Evolutionary conservation across 306 rosid species (phyloP).

Genomic region (Trifolium fragiferum): DNA sequence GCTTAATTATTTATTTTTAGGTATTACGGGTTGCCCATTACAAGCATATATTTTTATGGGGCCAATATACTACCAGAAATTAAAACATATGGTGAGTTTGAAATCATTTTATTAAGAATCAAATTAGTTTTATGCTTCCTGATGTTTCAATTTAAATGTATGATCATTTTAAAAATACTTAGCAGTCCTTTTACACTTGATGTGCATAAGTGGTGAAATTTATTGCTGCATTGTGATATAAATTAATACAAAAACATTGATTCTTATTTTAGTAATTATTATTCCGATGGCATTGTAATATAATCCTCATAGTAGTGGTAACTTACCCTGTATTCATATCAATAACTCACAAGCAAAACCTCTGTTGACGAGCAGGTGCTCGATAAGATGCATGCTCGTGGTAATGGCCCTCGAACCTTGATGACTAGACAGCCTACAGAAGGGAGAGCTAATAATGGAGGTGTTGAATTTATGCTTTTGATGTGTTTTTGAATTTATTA

Average conservation of each 20-base stretch:
- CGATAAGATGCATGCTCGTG: constrained; percentile 99
- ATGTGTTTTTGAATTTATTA: constrained; percentile 9
- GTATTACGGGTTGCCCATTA: constrained; percentile 92
- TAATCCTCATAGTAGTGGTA: not conserved
- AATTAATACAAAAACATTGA: not conserved
- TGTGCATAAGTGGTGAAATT: constrained; percentile 21
- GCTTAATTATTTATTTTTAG: constrained; percentile 50
- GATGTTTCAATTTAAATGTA: not conserved
- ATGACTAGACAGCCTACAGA: constrained; percentile 94
- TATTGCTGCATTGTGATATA: not conserved
- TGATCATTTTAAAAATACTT: constrained; percentile 17
- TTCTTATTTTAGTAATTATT: not conserved
- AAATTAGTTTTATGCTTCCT: not conserved
- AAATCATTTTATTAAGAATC: constrained; percentile 17
- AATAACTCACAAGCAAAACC: constrained; percentile 23
- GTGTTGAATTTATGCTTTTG: constrained; percentile 45
- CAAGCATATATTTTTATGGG: constrained; percentile 99
- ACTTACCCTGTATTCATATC: constrained; percentile 12
- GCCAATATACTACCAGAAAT: constrained; percentile 95
- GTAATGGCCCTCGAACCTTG: constrained; percentile 74
- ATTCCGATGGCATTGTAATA: not conserved
- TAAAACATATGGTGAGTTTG: constrained; percentile 88
- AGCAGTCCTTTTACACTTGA: not conserved
- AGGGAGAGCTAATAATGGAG: constrained; percentile 96
- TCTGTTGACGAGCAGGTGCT: constrained; percentile 63